Percentiles rank a stretch among this genome's conserved stretches.
These are phyloP conservation scores for Morella rubra DNA, from an alignment of 306 rosid species.

Conservation along the genomic window DNA sequence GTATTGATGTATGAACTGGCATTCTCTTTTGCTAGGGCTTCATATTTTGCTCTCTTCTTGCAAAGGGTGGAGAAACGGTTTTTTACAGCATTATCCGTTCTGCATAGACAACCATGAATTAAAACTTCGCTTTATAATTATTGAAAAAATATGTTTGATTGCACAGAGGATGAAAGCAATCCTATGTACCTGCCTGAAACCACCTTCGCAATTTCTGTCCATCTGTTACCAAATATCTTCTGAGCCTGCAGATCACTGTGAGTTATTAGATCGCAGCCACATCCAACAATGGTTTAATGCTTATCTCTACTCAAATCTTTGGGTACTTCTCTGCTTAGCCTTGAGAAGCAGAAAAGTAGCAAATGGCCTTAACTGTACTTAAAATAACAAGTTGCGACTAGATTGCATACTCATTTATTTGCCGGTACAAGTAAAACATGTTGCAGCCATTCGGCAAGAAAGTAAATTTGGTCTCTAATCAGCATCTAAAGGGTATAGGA, in stretches of 20 bases:
- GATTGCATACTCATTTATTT: slow-evolving; percentile 3
- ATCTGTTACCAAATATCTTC: slow-evolving; percentile 89
- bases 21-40: slow-evolving; percentile 89
- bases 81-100: slow-evolving; percentile 99
- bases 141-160: background rate
- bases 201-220: slow-evolving; percentile 99
- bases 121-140: slow-evolving; percentile 10
- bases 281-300: slow-evolving; percentile 20
- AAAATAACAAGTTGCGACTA: slow-evolving; percentile 4
- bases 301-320: slow-evolving; percentile 2
- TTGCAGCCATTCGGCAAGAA: background rate
- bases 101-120: slow-evolving; percentile 31
- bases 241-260: slow-evolving; percentile 72
- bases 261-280: slow-evolving; percentile 30
- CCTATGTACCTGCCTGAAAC: slow-evolving; percentile 93
- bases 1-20: slow-evolving; percentile 55
- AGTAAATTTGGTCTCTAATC: slow-evolving; percentile 9
- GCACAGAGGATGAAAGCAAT: slow-evolving; percentile 18
- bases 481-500: background rate
- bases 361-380: slow-evolving; percentile 15
- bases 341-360: slow-evolving; percentile 10
- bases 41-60: slow-evolving; percentile 98
- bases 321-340: slow-evolving; percentile 13
- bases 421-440: slow-evolving; percentile 20
- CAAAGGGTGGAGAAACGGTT: slow-evolving; percentile 93